Base-by-base conservation (phyloP, 2,329 filamentous ascomycete species). In the Aspergillus ochraceoroseus region DNA sequence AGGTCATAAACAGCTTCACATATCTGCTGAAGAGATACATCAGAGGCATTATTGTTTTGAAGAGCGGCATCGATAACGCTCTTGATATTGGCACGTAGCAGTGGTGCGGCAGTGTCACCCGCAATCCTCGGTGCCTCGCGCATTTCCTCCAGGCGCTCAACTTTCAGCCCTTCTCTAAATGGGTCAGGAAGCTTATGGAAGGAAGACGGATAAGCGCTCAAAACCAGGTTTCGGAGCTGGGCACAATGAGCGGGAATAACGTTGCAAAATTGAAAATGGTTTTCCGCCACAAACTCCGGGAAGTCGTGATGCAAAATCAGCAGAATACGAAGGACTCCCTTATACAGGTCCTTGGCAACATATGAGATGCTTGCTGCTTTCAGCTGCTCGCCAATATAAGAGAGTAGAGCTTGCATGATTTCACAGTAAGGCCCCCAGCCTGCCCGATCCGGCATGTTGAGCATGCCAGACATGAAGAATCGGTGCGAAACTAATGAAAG, bases 231-330 rank as follows among this genome's bases (percentile, higher is more conserved):
- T 51, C 89, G 80, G 37, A 95, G 73, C 64, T 96, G 92, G 11
- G 83, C 82, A 65, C 87, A 92, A 57, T 92, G 84, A 35, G 81
- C 78, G 1, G 89, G 86, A 43, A 96, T 83, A 56, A 79, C 80
- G 53, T 85, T 82, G 67, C 83, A 88, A 37, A 98, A 78, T 52
- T 80, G 79, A 52, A 86, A 80, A 59, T 94, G 86, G 62, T 94
- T 87, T 54, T 89, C 86, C 4, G 86, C 84, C 28, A 98, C 70
- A 64, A 95, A 98, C 41, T 95, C 88, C 0, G 90, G 85, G 65
- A 87, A 96, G 63, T 98, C 92, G 59, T 96, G 92, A 53, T 95
- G 86, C 38, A 98, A 71, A 37, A 94, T 77, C 22, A 94, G 71
- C 39, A 96, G 70, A 44, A 95, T 77, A 58, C 94, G 88, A 32